Evolutionary conservation across 441 rosid genomes (phyloP).

Genomic region (Adansonia gregorii): DNA sequence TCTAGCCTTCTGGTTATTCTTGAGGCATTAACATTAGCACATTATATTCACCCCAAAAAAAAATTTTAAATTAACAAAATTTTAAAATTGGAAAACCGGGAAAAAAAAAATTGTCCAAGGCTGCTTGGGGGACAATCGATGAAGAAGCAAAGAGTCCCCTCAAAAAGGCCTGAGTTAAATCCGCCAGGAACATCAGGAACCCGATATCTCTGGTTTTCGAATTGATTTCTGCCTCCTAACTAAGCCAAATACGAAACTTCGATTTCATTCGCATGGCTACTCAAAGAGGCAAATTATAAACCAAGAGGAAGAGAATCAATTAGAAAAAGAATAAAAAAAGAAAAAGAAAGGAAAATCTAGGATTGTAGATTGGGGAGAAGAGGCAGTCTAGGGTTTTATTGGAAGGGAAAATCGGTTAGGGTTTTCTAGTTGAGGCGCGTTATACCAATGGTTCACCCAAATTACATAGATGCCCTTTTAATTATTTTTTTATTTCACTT

Average conservation of each 20-base stretch:
- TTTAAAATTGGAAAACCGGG: background rate
- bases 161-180: slow-evolving; percentile 41
- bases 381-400: slow-evolving; percentile 16
- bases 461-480: slow-evolving; percentile 16
- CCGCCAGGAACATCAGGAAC: background rate
- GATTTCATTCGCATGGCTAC: slow-evolving; percentile 49
- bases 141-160: slow-evolving; percentile 29
- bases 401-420: background rate
- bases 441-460: background rate
- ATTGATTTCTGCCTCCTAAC: slow-evolving; percentile 62
- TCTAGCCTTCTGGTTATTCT: slow-evolving; percentile 53
- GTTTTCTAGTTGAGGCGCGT: background rate
- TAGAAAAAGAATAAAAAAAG: background rate
- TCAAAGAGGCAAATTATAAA: slow-evolving; percentile 49
- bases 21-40: slow-evolving; percentile 28
- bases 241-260: slow-evolving; percentile 51
- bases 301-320: background rate
- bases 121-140: slow-evolving; percentile 48
- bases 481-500: background rate
- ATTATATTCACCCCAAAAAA: no score
- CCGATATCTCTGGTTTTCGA: slow-evolving; percentile 16
- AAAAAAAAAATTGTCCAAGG: slow-evolving; percentile 36
- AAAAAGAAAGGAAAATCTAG: background rate
- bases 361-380: background rate
- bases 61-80: background rate